These are phyloP conservation scores for Gilbertella persicaria DNA, from an alignment of 371 early-diverging fungal species.

Conservation along the genomic window DNA sequence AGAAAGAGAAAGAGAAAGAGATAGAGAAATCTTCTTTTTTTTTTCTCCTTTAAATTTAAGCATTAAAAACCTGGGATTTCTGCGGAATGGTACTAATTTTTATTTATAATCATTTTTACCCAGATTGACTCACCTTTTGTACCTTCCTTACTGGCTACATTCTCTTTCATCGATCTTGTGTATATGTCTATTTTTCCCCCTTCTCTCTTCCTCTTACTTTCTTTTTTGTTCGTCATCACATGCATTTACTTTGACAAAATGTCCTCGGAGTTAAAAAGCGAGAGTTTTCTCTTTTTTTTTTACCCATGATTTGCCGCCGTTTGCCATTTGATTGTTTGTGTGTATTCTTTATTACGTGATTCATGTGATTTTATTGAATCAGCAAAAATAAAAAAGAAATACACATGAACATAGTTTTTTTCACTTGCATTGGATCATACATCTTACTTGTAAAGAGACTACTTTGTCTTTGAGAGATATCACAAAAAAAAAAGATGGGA, in stretches of 20 bases:
- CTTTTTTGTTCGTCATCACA: neutral
- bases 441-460: too few species aligned
- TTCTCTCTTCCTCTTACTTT: conserved; percentile 6
- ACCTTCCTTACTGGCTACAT: neutral
- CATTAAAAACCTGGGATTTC: conserved; percentile 24
- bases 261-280: neutral
- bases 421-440: neutral
- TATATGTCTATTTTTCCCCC: conserved; percentile 3
- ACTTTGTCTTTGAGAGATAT: neutral
- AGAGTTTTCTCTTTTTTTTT: neutral
- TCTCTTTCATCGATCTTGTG: neutral
- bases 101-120: conserved; percentile 9
- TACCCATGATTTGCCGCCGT: conserved; percentile 25
- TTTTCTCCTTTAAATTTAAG: too few species aligned
- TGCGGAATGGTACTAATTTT: conserved; percentile 6
- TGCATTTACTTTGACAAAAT: neutral
- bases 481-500: neutral
- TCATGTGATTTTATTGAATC: conserved; percentile 13
- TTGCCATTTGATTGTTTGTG: conserved; percentile 9
- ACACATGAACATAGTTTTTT: neutral
- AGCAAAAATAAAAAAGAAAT: neutral
- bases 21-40: too few species aligned
- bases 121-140: neutral
- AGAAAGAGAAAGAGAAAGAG: neutral
- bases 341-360: conserved; percentile 1